Percentiles rank a stretch among this genome's conserved stretches.
Evolutionary conservation across 768 basidiomycete genomes (phyloP).

Genomic region (Hydnum rufescens): DNA sequence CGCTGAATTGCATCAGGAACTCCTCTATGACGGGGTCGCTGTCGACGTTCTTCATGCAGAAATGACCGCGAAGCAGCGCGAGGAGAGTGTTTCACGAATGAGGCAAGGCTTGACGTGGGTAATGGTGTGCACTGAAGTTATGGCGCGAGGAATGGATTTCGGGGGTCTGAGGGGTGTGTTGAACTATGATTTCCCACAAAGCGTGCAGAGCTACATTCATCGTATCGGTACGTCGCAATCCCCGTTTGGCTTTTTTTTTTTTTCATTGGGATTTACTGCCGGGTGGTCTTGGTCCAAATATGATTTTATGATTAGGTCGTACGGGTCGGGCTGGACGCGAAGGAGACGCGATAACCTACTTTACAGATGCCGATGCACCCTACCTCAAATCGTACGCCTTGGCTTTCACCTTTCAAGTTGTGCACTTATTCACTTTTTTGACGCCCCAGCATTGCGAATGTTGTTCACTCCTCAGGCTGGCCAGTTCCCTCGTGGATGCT

Average conservation of each 20-base stretch:
- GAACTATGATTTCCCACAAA: constrained; percentile 94
- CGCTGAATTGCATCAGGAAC: constrained; percentile 50
- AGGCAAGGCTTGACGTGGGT: constrained; percentile 84
- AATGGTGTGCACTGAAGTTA: constrained; percentile 88
- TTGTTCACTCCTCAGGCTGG: constrained; percentile 23
- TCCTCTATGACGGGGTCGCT: constrained; percentile 58
- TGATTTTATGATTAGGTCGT: constrained; percentile 33
- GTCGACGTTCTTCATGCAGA: constrained; percentile 87
- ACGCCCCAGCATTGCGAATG: constrained; percentile 64
- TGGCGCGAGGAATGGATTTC: constrained; percentile 98
- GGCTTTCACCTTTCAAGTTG: constrained; percentile 1
- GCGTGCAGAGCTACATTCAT: constrained; percentile 89
- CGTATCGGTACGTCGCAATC: constrained; percentile 81
- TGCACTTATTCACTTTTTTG: background rate
- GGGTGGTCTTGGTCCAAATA: constrained; percentile 1
- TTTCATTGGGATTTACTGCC: constrained; percentile 1
- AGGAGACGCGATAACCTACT: constrained; percentile 89
- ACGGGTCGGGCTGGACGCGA: constrained; percentile 86
- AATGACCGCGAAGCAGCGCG: constrained; percentile 69
- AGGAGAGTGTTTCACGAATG: constrained; percentile 70
- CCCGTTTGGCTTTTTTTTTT: constrained; percentile 11
- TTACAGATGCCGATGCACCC: constrained; percentile 82
- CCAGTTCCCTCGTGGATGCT: constrained; percentile 73
- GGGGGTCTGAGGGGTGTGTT: constrained; percentile 84
- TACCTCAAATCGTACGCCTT: constrained; percentile 63